These are phyloP conservation scores for Boletus insuetus DNA, from an alignment of 768 basidiomycete genomes.

Conservation along the genomic window DNA sequence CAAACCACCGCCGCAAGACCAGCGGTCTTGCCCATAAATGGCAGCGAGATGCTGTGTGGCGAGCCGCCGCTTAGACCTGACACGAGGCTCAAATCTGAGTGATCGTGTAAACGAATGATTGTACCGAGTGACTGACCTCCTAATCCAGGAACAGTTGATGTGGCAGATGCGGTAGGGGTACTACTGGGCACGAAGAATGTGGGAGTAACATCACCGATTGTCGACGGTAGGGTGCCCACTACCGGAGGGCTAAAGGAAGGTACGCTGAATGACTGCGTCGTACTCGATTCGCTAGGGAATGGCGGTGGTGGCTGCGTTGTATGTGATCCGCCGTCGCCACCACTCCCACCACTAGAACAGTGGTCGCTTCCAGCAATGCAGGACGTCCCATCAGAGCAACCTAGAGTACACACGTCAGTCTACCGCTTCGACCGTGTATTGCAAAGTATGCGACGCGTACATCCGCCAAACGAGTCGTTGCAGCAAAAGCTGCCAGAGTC, in stretches of 20 bases:
- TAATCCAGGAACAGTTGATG: neutral
- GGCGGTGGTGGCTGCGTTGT: neutral
- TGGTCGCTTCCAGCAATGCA: conserved; percentile 7
- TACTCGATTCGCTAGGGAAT: neutral
- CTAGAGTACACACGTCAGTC: conserved; percentile 9
- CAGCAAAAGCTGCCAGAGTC: conserved; percentile 15
- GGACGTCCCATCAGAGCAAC: conserved; percentile 14
- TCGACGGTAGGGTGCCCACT: too few relatives aligned
- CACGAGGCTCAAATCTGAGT: neutral
- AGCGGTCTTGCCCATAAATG: neutral
- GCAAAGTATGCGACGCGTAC: conserved; percentile 8
- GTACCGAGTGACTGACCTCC: too few relatives aligned
- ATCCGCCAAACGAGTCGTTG: conserved; percentile 20
- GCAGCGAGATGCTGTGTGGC: conserved; percentile 4
- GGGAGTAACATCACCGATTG: too few relatives aligned
- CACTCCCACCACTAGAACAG: neutral
- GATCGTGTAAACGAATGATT: too few relatives aligned
- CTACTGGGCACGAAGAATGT: neutral
- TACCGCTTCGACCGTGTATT: neutral
- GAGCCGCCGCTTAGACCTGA: conserved; percentile 4
- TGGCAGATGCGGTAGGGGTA: neutral
- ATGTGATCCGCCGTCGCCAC: neutral
- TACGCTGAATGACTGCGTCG: neutral
- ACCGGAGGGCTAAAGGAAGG: too few relatives aligned
- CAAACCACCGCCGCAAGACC: conserved; percentile 8